A percentile compares a stretch with the other conserved stretches of the same genome.
These are phyloP conservation scores for Diaporthe ampelina DNA, from an alignment of 2,329 filamentous ascomycete genomes.

Conservation along the genomic window DNA sequence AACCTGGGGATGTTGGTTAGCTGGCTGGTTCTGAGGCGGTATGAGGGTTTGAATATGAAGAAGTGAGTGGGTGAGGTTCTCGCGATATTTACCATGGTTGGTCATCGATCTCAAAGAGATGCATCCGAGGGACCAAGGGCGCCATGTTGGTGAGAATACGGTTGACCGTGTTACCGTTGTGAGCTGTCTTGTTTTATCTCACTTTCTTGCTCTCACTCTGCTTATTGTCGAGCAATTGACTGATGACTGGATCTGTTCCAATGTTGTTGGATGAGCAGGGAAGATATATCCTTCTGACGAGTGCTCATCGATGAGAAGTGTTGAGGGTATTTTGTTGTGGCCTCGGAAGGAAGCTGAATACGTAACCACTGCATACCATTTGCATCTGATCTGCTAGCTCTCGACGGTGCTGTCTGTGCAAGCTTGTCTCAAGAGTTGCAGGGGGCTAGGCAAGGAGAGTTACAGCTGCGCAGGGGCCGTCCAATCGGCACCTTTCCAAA, in stretches of 20 bases:
- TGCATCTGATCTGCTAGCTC: slow-evolving; percentile 3
- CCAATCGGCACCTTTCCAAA: slow-evolving; percentile 33
- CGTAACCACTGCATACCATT: not conserved
- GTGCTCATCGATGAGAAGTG: not conserved
- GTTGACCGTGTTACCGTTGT: not conserved
- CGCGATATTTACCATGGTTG: slow-evolving; percentile 71
- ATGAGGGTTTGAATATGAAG: too few relatives aligned
- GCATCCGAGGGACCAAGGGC: slow-evolving; percentile 68
- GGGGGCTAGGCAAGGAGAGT: not conserved
- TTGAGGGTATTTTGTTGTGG: slow-evolving; percentile 5
- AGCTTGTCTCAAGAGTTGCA: slow-evolving; percentile 26
- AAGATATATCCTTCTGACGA: not conserved
- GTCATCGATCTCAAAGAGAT: slow-evolving; percentile 78
- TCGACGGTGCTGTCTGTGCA: not conserved
- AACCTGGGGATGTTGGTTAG: slow-evolving; percentile 63
- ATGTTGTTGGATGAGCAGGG: not conserved
- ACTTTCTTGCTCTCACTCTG: not conserved
- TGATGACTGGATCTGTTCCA: not conserved
- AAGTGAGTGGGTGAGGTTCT: slow-evolving; percentile 30
- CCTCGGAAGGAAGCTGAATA: slow-evolving; percentile 3
- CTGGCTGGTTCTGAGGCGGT: not conserved
- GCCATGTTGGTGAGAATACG: slow-evolving; percentile 53
- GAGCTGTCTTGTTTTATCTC: not conserved
- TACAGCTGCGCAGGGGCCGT: slow-evolving; percentile 22
- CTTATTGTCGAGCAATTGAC: not conserved